phyloP scores from a whole-genome alignment of 1,284 basidiomycete genomes.

The Fistulina hepatica region DNA sequence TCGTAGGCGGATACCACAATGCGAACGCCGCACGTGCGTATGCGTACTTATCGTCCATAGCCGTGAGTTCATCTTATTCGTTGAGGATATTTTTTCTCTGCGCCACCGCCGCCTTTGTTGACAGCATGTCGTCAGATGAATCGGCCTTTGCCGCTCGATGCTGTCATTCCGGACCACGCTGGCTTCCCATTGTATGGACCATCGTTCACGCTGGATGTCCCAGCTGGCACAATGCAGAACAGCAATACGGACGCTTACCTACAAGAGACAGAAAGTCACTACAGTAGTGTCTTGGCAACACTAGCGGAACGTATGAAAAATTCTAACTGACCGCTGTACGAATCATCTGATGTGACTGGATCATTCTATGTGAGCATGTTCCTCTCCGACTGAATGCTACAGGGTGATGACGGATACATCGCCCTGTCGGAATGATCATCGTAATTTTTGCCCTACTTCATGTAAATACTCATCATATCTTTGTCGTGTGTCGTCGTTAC shows the following conservation, averaged over 20 bases:
- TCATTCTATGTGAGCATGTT: too few relatives aligned
- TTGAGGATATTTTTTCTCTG: conserved; percentile 1
- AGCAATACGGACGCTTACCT: conserved; percentile 54
- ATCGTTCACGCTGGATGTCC: conserved; percentile 70
- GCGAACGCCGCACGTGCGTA: conserved; percentile 79
- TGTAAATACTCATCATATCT: too few relatives aligned
- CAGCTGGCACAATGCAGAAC: conserved; percentile 60
- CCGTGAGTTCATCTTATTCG: conserved; percentile 33
- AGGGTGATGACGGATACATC: too few relatives aligned
- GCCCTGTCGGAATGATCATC: too few relatives aligned
- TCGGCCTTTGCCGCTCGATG: conserved; percentile 42
- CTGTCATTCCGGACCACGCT: conserved; percentile 60
- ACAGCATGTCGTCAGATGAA: conserved; percentile 35
- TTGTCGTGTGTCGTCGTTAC: too few relatives aligned
- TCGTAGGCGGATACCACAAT: conserved; percentile 67
- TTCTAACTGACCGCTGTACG: too few relatives aligned
- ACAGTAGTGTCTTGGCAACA: too few relatives aligned
- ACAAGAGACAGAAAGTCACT: conserved; percentile 26
- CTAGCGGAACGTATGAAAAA: too few relatives aligned
- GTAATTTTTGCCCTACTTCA: too few relatives aligned
- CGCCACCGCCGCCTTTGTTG: too few relatives aligned
- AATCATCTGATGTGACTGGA: too few relatives aligned
- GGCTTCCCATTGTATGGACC: conserved; percentile 65
- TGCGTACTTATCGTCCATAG: conserved; percentile 69
- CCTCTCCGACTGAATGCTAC: too few relatives aligned